Evolutionary conservation across 805 yeast genomes (phyloP), one percentile per base, ranked within the genome.

Genomic region (Nakazawaea wickerhamii): DNA sequence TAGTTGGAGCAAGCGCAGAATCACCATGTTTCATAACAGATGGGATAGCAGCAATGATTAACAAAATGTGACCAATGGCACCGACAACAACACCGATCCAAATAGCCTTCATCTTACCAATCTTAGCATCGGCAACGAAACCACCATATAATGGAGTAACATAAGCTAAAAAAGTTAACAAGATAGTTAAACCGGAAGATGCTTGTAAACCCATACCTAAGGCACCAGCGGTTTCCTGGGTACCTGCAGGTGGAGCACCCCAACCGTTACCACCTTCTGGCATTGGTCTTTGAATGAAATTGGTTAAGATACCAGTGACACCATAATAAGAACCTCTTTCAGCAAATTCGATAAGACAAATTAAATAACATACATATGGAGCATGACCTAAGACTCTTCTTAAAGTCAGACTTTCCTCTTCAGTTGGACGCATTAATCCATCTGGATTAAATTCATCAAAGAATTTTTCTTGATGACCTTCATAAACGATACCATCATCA

Each of bases 281-380:
- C 36, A 73, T 57, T n/a, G 75, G 73, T 58, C 76, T 64, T 59
- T 69, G 73, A 43, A 73, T 65, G 49, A 73, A 73, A 52, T 74
- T 74, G 23, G 71, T 57, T 42, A 73, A 61, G 36, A 69, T 54
- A 50, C 70, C 70, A 30, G 61, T 52, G 8, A 65, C 64, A 19
- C 78, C 75, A 49, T 70, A 74, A 52, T 73, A 74, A 5, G 78
- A 71, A 41, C 75, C 79, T 60, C 79, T 65, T 57, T 74, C 79
- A 15, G 78, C 75, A 50, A 74, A 70, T 50, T 75, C 80, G 33
- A 67, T 54, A 33, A 58, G 42, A 48, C 75, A 77, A 45, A 80
- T 70, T 41, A 77, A 60, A 60, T 76, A 77, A 30, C 72, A 60
- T 23, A 68, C 64, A 43, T 62, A 63, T 11, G 78, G 73, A 39